Percentiles rank a stretch among this genome's conserved stretches.
Conservation (phyloP, 2,329 filamentous ascomycete species). For the Xylaria sp. region DNA sequence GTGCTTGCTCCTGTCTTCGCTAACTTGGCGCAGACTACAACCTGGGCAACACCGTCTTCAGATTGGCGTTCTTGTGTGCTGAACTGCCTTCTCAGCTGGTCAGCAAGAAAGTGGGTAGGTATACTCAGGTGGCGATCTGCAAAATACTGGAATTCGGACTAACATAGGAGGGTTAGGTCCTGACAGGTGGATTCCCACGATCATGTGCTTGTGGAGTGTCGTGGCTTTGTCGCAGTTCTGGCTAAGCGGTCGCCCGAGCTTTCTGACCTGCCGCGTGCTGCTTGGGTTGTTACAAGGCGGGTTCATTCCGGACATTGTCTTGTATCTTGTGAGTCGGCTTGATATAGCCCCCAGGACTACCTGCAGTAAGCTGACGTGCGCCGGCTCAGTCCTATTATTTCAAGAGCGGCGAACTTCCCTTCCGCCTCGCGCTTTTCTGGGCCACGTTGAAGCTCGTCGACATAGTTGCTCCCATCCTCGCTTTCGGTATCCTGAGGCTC, state of each 20-base stretch:
- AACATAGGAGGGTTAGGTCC: slow-evolving; percentile 16
- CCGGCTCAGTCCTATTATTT: slow-evolving; percentile 37
- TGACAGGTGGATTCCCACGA: slow-evolving; percentile 37
- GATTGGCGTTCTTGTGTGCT: slow-evolving; percentile 22
- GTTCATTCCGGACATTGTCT: slow-evolving; percentile 40
- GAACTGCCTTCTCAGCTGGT: slow-evolving; percentile 31
- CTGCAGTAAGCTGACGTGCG: slow-evolving; percentile 1
- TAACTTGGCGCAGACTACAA: slow-evolving; percentile 22
- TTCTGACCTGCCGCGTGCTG: slow-evolving; percentile 36
- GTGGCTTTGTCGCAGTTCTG: slow-evolving; percentile 39
- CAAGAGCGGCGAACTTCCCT: slow-evolving; percentile 37
- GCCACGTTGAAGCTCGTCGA: slow-evolving; percentile 35
- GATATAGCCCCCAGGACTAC: neutral
- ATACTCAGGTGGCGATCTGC: neutral
- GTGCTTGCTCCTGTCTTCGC: slow-evolving; percentile 4
- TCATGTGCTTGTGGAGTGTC: slow-evolving; percentile 41
- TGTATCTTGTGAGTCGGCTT: slow-evolving; percentile 34
- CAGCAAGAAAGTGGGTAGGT: slow-evolving; percentile 29
- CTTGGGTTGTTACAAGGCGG: slow-evolving; percentile 41
- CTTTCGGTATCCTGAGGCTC: slow-evolving; percentile 41
- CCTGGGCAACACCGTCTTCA: slow-evolving; percentile 22
- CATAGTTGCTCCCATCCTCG: slow-evolving; percentile 39
- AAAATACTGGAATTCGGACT: neutral
- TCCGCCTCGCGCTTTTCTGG: slow-evolving; percentile 41
- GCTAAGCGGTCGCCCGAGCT: slow-evolving; percentile 33